Base-by-base conservation (phyloP, 495 filamentous ascomycete genomes). In the Neurospora cerealis region DNA sequence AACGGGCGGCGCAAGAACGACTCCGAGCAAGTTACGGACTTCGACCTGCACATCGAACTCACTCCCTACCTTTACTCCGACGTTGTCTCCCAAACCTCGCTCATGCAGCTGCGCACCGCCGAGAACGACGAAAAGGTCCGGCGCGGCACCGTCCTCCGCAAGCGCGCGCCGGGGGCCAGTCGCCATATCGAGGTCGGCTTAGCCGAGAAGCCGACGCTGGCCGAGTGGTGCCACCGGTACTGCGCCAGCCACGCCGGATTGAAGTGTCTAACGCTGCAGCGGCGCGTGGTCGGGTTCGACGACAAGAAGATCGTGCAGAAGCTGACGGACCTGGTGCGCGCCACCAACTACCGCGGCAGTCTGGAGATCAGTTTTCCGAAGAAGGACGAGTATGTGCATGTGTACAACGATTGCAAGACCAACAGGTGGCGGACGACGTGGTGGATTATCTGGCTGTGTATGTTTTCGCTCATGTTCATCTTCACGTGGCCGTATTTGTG, bases 401-500 rank as follows among this genome's bases (percentile, higher is more conserved):
- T 90, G 70, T 90, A 88, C 79, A 89, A 88, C 54, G 81, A 86
- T 1, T 84, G 84, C 62, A 83, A 78, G 70, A 83, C 86, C 71
- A 91, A 90, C 71, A 42, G 78, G n/a, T 88, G 87, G 86, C 86
- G 90, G 4, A 79, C 86, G 71, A 90, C 83, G 5, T 74, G 70
- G 13, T 91, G 87, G 85, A 83, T 90, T 37, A 77, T 83, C 11
- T 89, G 84, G 85, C 32, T 91, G 42, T 91, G 89, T 80, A 87
- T 85, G 76, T 77, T 90, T 15, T 88, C 86, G 4, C 86, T 91
- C 71, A 79, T 90, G 54, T 90, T 89, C 83, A 75, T 91, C 42
- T 84, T 91, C 77, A 80, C 84, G 21, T 91, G 90, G 90, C 90
- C 90, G 19, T 84, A 87, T 62, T 81, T 92, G 38, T 89, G 86